Percentiles rank a stretch among this genome's conserved stretches.
phyloP scores from a whole-genome alignment of 1,284 basidiomycete genomes.

The Cryptococcus sp. region DNA sequence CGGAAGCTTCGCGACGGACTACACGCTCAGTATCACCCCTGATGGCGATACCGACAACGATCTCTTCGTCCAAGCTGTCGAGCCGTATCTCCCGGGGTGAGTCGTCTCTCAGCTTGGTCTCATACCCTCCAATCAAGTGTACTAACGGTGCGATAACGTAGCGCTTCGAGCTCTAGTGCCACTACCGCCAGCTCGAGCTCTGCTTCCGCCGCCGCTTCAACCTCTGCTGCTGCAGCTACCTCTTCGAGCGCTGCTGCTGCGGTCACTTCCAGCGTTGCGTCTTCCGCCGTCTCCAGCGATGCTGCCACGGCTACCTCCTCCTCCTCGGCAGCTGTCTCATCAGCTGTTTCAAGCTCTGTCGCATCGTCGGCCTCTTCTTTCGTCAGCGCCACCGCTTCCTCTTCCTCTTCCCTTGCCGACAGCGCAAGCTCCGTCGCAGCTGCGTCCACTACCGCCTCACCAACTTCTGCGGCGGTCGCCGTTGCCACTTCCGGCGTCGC shows the following conservation, averaged over 20 bases:
- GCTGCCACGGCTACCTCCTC: neutral
- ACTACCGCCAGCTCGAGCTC: constrained; percentile 6
- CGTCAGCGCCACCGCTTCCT: neutral
- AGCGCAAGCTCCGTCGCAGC: constrained; percentile 1
- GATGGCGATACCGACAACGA: constrained; percentile 31
- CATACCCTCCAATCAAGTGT: neutral
- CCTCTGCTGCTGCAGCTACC: constrained; percentile 1
- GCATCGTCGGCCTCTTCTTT: neutral
- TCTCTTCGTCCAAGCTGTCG: constrained; percentile 35
- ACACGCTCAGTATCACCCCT: constrained; percentile 38
- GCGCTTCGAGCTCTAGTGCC: neutral
- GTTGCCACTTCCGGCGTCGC: neutral
- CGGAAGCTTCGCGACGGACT: constrained; percentile 37
- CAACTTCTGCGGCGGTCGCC: neutral
- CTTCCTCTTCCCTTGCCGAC: constrained; percentile 1
- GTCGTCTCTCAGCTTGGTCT: neutral
- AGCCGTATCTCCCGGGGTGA: constrained; percentile 39
- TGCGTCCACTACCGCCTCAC: neutral
- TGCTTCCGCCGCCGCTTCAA: neutral
- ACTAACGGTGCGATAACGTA: neutral
- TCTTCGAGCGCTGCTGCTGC: constrained; percentile 5
- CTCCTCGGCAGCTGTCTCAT: constrained; percentile 3
- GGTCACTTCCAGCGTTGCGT: neutral
- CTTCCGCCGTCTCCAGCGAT: neutral
- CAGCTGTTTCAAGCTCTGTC: neutral